Percentiles rank a stretch among this genome's conserved stretches.
These are phyloP conservation scores for Apophysomyces ossiformis DNA, from an alignment of 371 early-diverging fungal genomes.

Conservation along the genomic window DNA sequence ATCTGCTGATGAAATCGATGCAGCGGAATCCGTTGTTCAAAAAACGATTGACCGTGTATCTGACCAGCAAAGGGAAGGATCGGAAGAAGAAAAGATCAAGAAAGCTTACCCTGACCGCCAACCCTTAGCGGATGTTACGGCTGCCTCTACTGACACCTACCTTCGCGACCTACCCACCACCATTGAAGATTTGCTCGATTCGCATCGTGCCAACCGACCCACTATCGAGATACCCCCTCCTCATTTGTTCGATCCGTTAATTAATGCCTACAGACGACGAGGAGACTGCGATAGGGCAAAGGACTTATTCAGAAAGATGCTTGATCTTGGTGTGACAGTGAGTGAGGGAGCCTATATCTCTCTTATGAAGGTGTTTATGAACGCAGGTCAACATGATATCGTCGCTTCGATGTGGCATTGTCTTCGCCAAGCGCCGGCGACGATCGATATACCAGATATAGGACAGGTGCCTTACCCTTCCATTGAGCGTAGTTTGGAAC, in stretches of 20 bases:
- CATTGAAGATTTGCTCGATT: constrained; percentile 38
- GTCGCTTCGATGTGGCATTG: constrained; percentile 40
- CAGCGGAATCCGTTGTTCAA: constrained; percentile 36
- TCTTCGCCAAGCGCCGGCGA: constrained; percentile 14
- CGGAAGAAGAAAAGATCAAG: not conserved
- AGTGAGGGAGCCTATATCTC: constrained; percentile 27
- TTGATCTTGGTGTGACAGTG: constrained; percentile 21
- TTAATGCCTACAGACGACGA: constrained; percentile 22
- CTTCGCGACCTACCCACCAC: constrained; percentile 25
- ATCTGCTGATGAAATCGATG: constrained; percentile 21
- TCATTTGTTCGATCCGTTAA: constrained; percentile 42
- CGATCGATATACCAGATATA: constrained; percentile 17
- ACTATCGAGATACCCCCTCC: constrained; percentile 18
- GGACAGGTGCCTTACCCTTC: constrained; percentile 22
- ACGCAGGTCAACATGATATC: constrained; percentile 27
- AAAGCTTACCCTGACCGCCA: constrained; percentile 11
- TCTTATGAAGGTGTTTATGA: constrained; percentile 38
- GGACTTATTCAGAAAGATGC: constrained; percentile 27
- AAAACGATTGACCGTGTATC: constrained; percentile 22
- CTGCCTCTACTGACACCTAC: constrained; percentile 20
- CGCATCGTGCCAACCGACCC: constrained; percentile 1
- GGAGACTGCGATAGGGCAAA: constrained; percentile 24
- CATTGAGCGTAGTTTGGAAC: not conserved
- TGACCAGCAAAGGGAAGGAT: not conserved
- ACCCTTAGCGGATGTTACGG: constrained; percentile 10